Evolutionary conservation across 2,329 filamentous ascomycete genomes (phyloP), one percentile per base, ranked within the genome.

Genomic region (Penicillium griseofulvum): DNA sequence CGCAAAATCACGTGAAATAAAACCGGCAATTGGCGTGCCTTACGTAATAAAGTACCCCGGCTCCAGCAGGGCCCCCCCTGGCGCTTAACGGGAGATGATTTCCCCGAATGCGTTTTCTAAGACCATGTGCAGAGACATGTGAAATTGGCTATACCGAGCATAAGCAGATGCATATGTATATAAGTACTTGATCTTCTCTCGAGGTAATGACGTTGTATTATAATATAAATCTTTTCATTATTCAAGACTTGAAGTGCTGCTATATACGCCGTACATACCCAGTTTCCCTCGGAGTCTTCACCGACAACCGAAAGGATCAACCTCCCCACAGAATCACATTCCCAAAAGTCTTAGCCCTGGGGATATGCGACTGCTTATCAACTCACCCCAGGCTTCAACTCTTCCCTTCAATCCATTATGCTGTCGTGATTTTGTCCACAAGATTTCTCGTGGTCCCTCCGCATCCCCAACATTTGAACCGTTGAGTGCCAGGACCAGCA

Each of bases 231-330:
- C 7, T 16, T 19, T 31, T 19, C 8, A n/a, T 33, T n/a, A 45
- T n/a, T 5, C 24, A 19, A 19, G 19, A 31, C 36, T 29, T n/a
- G 31, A 39, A 4, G 26, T 42, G 47, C 26, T 49, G 47, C 9
- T 12, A 33, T 42, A 26, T 42, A 31, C 34, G 12, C 17, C 10
- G 42, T 44, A 44, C 29, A 19, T 24, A 47, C 33, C 24, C 17
- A 28, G 37, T 42, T 49, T 36, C 55, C 60, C 61, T 57, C 60
- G 59, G 62, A 62, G 50, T 43, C 48, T 65, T 72, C 70, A 71
- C 70, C 70, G 70, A 66, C 59, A 60, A 46, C 70, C 70, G 63
- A 69, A 70, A 61, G 49, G 49, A 68, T 68, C 37, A 55, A 56
- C 55, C 58, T 52, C 66, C 66, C 68, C 67, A 64, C 68, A 61